Conservation (phyloP, 1,284 basidiomycete species). For the Melampsora larici-populina region DNA sequence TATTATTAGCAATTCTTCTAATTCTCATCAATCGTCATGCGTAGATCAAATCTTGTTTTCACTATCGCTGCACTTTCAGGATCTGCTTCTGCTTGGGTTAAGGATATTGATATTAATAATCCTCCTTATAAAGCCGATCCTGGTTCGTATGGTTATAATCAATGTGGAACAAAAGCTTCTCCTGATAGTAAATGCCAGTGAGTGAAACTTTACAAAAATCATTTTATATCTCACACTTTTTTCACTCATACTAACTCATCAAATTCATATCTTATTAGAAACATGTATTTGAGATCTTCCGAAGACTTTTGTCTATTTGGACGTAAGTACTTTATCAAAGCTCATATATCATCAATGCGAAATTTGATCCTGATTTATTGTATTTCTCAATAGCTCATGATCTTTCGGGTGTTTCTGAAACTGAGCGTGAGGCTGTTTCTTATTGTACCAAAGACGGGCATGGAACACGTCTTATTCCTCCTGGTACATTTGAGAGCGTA, state of each 20-base stretch:
- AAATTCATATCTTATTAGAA: slow-evolving; percentile 1
- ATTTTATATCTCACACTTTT: not conserved
- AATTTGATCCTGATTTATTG: not conserved
- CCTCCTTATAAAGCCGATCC: slow-evolving; percentile 22
- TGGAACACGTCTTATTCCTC: slow-evolving; percentile 28
- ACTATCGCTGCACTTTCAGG: not conserved
- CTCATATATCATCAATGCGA: too few species aligned
- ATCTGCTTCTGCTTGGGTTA: slow-evolving; percentile 13
- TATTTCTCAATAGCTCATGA: not conserved
- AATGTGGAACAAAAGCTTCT: slow-evolving; percentile 24
- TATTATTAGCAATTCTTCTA: too few species aligned
- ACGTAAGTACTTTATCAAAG: not conserved
- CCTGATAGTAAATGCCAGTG: slow-evolving; percentile 35
- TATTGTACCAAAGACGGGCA: slow-evolving; percentile 37
- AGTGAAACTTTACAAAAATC: not conserved
- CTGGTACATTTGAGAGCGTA: slow-evolving; percentile 18
- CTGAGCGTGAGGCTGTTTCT: slow-evolving; percentile 26
- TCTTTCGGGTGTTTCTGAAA: slow-evolving; percentile 35
- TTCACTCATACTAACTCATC: not conserved
- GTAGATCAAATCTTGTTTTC: not conserved
- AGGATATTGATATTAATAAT: slow-evolving; percentile 12
- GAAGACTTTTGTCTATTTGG: slow-evolving; percentile 41
- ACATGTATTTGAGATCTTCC: slow-evolving; percentile 14
- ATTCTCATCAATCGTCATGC: not conserved
- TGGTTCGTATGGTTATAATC: slow-evolving; percentile 33